These are phyloP conservation scores for Teunomyces tritomae DNA, from an alignment of 805 yeast species.

Conservation along the genomic window DNA sequence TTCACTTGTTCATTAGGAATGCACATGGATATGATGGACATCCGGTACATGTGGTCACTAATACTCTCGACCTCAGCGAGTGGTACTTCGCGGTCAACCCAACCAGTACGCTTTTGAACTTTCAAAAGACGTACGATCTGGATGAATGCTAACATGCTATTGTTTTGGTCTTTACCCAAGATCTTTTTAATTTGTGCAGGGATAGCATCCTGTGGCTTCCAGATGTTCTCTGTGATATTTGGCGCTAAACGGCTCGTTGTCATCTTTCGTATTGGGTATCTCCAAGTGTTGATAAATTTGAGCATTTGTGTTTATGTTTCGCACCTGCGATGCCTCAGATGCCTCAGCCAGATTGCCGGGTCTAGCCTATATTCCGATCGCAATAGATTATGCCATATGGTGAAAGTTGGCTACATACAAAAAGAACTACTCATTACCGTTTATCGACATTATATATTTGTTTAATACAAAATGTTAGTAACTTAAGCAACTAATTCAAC, in stretches of 20 bases:
- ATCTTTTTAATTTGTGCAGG: conserved; percentile 44
- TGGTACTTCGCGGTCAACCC: conserved; percentile 69
- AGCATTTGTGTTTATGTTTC: conserved; percentile 1
- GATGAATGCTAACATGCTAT: conserved; percentile 55
- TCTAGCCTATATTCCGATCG: not conserved
- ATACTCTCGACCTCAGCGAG: conserved; percentile 62
- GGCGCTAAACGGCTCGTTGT: conserved; percentile 5
- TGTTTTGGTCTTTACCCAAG: conserved; percentile 28
- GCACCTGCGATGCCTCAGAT: not conserved
- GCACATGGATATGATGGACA: conserved; percentile 79
- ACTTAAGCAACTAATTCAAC: conserved; percentile 97
- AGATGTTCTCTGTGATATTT: conserved; percentile 21
- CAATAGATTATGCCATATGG: too few relatives aligned
- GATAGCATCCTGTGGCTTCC: conserved; percentile 57
- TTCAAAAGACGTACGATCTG: conserved; percentile 73
- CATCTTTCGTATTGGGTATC: not conserved
- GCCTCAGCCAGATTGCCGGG: not conserved
- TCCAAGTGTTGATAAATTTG: not conserved
- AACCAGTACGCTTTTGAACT: conserved; percentile 85
- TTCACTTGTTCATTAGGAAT: conserved; percentile 55
- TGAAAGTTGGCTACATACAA: not conserved
- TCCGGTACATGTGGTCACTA: conserved; percentile 95
- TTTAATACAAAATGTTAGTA: conserved; percentile 6
- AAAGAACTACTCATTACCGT: conserved; percentile 1
- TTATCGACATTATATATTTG: conserved; percentile 4